Conservation (phyloP, 192 early-diverging fungal genomes). For the Backusella morwellensis region DNA sequence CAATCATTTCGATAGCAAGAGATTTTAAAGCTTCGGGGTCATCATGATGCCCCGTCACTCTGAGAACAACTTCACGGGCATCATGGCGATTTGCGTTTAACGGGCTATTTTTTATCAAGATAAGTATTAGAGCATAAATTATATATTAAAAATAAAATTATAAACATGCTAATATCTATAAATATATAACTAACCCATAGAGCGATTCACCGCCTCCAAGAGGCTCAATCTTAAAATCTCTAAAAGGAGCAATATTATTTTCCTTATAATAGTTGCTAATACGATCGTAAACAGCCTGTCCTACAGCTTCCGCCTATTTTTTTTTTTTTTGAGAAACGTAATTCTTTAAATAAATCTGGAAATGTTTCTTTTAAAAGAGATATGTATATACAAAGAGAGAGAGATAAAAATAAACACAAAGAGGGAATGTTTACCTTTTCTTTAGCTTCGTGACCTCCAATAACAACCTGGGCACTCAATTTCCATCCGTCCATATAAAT, state of each 20-base stretch:
- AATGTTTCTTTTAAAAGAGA: background rate
- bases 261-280: conserved; percentile 39
- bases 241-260: conserved; percentile 46
- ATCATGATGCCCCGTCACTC: conserved; percentile 46
- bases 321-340: background rate
- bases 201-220: conserved; percentile 53
- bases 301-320: conserved; percentile 51
- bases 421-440: conserved; percentile 4
- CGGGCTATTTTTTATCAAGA: background rate
- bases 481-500: conserved; percentile 61
- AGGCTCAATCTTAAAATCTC: conserved; percentile 55
- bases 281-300: conserved; percentile 51
- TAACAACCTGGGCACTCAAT: conserved; percentile 52
- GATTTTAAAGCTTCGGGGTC: conserved; percentile 40
- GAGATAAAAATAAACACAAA: conserved; percentile 21
- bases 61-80: conserved; percentile 47
- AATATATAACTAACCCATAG: conserved; percentile 48
- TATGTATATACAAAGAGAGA: background rate
- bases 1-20: conserved; percentile 48
- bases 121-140: background rate
- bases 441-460: conserved; percentile 58
- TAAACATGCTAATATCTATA: background rate
- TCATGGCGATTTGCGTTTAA: background rate
- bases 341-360: background rate
- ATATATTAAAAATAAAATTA: background rate